A percentile compares a stretch with the other conserved stretches of the same genome.
phyloP scores from a whole-genome alignment of 2,329 filamentous ascomycete species.

The Diplodia corticola region DNA sequence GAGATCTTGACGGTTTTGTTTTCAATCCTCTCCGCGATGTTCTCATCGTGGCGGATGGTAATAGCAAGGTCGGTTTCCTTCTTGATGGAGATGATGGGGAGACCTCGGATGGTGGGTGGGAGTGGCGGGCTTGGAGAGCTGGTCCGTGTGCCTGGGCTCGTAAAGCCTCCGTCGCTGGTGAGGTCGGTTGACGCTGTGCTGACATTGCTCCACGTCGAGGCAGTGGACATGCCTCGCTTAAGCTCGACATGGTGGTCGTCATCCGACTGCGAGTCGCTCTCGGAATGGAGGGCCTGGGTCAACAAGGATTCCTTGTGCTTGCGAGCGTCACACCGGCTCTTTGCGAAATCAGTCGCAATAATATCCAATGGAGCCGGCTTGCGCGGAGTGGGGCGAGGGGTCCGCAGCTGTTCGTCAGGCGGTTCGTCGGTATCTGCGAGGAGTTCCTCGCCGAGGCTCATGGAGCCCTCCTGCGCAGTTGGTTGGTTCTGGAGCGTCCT shows the following conservation, averaged over 20 bases:
- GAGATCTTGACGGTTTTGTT: slow-evolving; percentile 28
- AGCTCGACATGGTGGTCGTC: slow-evolving; percentile 42
- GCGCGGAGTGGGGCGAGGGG: slow-evolving; percentile 45
- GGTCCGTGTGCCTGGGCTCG: slow-evolving; percentile 78
- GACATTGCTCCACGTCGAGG: slow-evolving; percentile 75
- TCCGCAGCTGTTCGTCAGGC: slow-evolving; percentile 63
- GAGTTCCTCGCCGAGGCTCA: slow-evolving; percentile 56
- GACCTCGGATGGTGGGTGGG: slow-evolving; percentile 53
- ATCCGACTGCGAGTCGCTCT: slow-evolving; percentile 42
- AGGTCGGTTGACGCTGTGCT: slow-evolving; percentile 85
- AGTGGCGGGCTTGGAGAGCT: slow-evolving; percentile 87
- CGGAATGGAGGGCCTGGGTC: slow-evolving; percentile 73
- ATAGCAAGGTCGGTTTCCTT: slow-evolving; percentile 36
- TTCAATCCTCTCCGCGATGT: slow-evolving; percentile 27
- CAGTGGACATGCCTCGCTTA: slow-evolving; percentile 49
- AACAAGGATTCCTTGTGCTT: slow-evolving; percentile 76
- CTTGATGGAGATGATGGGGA: slow-evolving; percentile 40
- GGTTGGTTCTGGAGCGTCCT: slow-evolving; percentile 30
- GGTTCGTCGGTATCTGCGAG: slow-evolving; percentile 83
- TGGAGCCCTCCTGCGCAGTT: slow-evolving; percentile 26
- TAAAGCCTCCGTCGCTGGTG: slow-evolving; percentile 90
- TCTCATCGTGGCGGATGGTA: slow-evolving; percentile 41
- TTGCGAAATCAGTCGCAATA: slow-evolving; percentile 46
- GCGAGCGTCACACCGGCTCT: slow-evolving; percentile 48
- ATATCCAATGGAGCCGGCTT: slow-evolving; percentile 41